Evolutionary conservation across 768 basidiomycete species (phyloP), one percentile per base, ranked within the genome.

Genomic region (Lactarius indigo): DNA sequence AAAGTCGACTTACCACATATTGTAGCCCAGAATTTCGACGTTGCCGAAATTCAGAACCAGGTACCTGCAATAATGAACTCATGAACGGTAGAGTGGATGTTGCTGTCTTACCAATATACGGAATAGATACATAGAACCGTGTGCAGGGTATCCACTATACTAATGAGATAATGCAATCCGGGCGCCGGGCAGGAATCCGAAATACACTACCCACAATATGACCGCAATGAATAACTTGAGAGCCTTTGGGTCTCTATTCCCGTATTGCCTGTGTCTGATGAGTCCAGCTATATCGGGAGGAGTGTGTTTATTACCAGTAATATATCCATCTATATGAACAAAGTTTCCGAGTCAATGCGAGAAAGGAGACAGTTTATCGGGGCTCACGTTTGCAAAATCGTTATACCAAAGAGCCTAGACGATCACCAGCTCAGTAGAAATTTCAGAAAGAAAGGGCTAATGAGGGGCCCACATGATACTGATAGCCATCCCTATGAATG

Each of bases 31-130:
- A 13, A 76, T 79, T 2, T 70, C 67, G n/a, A 75, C 70, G 47
- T 82, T 78, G 30, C 75, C 70, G 71, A 77, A 84, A 62, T 83
- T 82, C 42, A 78, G 74, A 31, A 85, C 74, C 47, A 85, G 75
- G 71, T 82, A 83, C 77, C 83, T 84, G 55, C 5, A 12, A 41
- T 28, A 20, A 30, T 63, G 42, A 33, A 12, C 33, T 3, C 5
- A 55, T 9, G 37, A 35, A 39, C 13, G 18, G n/a, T 20, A 13
- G 18, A 8, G 30, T 18, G 35, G 23, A 20, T 28, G 10, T 12
- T 39, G 50, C 26, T 5, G 61, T 72, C 76, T n/a, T 67, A 83
- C 83, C 79, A 80, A 62, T 84, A 84, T 37, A 84, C 77, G 2
- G 82, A 72, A 33, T 79, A 75, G 2, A 78, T 78, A 71, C 81